phyloP scores from a whole-genome alignment of 345 rosid genomes.

The Gossypium bickii region DNA sequence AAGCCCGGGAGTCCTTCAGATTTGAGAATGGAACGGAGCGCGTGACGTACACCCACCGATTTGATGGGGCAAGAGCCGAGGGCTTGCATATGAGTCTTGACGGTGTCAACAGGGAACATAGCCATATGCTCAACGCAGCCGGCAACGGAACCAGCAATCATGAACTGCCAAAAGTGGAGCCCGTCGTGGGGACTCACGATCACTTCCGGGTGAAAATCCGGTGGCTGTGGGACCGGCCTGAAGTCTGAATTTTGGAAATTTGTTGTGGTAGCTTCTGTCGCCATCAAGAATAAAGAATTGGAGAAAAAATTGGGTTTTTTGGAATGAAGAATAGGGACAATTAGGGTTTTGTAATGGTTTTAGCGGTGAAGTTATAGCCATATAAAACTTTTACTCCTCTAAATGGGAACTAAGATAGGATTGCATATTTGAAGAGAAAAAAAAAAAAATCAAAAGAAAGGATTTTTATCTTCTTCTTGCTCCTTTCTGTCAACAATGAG shows the following conservation, averaged over 20 bases:
- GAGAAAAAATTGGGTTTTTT: background rate
- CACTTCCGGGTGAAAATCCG: conserved; percentile 59
- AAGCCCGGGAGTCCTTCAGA: conserved; percentile 66
- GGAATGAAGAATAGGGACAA: background rate
- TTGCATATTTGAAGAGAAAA: background rate
- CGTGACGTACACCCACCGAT: conserved; percentile 69
- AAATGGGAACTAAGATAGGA: background rate
- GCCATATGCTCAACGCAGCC: conserved; percentile 96
- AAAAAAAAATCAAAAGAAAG: background rate
- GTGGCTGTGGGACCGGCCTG: conserved; percentile 50
- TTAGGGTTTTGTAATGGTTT: conserved; percentile 10
- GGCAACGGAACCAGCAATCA: conserved; percentile 94
- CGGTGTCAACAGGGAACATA: conserved; percentile 95
- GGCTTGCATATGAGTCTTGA: conserved; percentile 98
- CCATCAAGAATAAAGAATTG: conserved; percentile 29
- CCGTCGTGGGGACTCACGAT: conserved; percentile 43
- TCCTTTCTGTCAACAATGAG: background rate
- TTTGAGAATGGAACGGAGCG: conserved; percentile 66
- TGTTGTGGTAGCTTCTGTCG: conserved; percentile 59
- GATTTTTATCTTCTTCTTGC: background rate
- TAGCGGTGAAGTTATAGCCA: background rate
- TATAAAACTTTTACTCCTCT: background rate
- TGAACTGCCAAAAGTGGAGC: conserved; percentile 85
- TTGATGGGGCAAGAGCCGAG: conserved; percentile 86
- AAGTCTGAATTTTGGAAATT: conserved; percentile 63